phyloP scores from a whole-genome alignment of 1,284 basidiomycete species.

The Peniophora sp. region DNA sequence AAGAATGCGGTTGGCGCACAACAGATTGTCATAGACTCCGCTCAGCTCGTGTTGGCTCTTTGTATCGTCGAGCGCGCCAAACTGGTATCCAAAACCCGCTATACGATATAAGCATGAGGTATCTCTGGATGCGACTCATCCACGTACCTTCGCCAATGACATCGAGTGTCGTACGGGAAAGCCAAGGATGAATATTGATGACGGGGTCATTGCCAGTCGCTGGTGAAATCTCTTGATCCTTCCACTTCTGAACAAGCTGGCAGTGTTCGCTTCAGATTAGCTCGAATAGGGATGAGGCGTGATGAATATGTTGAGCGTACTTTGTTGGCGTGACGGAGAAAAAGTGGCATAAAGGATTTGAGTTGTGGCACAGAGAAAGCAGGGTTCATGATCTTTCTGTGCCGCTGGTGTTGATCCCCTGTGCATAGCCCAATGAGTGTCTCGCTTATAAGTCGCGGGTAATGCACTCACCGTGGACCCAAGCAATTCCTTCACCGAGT shows the following conservation, averaged over 20 bases:
- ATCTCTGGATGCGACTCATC: constrained; percentile 10
- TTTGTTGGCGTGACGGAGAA: constrained; percentile 2
- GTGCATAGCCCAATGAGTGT: not conserved
- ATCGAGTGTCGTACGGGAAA: constrained; percentile 16
- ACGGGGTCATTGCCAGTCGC: constrained; percentile 2
- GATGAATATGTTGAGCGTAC: constrained; percentile 6
- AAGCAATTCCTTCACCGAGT: constrained; percentile 13
- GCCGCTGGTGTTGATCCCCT: constrained; percentile 19
- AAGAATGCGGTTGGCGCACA: constrained; percentile 15
- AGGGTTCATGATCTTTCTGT: constrained; percentile 22
- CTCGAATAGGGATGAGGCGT: constrained; percentile 2
- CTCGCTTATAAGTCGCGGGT: not conserved
- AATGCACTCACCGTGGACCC: constrained; percentile 10
- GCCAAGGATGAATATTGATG: constrained; percentile 12
- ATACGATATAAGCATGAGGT: not conserved
- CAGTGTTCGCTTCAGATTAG: not conserved
- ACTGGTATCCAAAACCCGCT: constrained; percentile 18
- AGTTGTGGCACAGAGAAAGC: constrained; percentile 18
- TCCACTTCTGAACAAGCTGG: constrained; percentile 16
- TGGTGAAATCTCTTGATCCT: constrained; percentile 10
- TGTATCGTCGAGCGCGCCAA: constrained; percentile 15
- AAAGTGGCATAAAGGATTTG: constrained; percentile 13
- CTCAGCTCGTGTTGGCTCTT: constrained; percentile 15
- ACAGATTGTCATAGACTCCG: constrained; percentile 18
- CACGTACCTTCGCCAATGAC: constrained; percentile 14